Base-by-base conservation (phyloP, 306 rosid genomes). In the Clitoria ternatea region DNA sequence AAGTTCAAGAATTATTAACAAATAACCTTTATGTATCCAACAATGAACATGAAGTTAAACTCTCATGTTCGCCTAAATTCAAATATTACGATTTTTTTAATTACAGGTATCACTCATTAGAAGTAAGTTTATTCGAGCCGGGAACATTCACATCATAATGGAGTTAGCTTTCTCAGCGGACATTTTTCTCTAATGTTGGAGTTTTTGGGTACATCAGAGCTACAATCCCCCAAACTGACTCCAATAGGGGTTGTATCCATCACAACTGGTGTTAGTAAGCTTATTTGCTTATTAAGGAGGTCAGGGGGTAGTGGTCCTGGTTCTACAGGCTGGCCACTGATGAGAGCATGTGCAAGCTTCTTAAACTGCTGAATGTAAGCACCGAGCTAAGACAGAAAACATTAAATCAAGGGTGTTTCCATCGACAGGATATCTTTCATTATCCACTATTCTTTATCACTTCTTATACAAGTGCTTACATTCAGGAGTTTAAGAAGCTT, bases 341-440 rank as follows among this genome's bases (percentile, higher is more conserved):
- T 49, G 66, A 94, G 90, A 52, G 96, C 92, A 4, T 2, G 75
- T 0, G 96, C 97, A 10, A 94, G 97, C 87, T 87, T 94, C 74
- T 82, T 79, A 70, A 94, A 94, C 81, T 90, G 97, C 45, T 94
- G 98, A 78, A 90, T 89, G 80, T 94, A 94, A n/a, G n/a, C n/a
- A n/a, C n/a, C n/a, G n/a, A n/a, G n/a, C n/a, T n/a, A n/a, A n/a
- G n/a, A n/a, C n/a, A n/a, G n/a, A n/a, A n/a, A n/a, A n/a, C n/a
- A n/a, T n/a, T n/a, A n/a, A n/a, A n/a, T n/a, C n/a, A n/a, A n/a
- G n/a, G n/a, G n/a, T n/a, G n/a, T n/a, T n/a, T n/a, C n/a, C n/a
- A n/a, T n/a, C n/a, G n/a, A n/a, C n/a, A n/a, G n/a, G n/a, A n/a
- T n/a, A n/a, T n/a, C n/a, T n/a, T n/a, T n/a, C n/a, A n/a, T n/a